These are phyloP conservation scores for Blastomyces silverae DNA, from an alignment of 2,329 filamentous ascomycete species.

Conservation along the genomic window DNA sequence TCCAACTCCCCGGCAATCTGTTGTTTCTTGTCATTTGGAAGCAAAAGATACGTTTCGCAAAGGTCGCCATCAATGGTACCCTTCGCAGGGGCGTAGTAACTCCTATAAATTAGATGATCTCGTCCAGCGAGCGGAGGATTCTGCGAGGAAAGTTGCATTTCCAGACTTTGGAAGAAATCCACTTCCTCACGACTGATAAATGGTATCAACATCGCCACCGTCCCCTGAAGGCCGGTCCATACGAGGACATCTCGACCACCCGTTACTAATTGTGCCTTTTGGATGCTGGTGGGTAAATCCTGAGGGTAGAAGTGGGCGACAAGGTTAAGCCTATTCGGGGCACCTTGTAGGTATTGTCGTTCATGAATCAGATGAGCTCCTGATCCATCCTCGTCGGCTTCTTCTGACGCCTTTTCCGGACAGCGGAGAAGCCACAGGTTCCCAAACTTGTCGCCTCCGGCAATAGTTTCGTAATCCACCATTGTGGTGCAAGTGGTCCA, in stretches of 20 bases:
- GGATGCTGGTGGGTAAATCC: slow-evolving; percentile 84
- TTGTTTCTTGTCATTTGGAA: slow-evolving; percentile 83
- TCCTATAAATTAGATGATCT: slow-evolving; percentile 90
- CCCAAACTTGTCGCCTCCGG: slow-evolving; percentile 95
- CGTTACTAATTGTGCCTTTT: slow-evolving; percentile 82
- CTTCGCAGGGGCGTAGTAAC: slow-evolving; percentile 95
- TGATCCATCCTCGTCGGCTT: slow-evolving; percentile 85
- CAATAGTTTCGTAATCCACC: slow-evolving; percentile 95
- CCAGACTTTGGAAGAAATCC: slow-evolving; percentile 94
- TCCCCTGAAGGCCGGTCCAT: slow-evolving; percentile 92
- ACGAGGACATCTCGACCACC: slow-evolving; percentile 86
- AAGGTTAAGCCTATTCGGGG: slow-evolving; percentile 73
- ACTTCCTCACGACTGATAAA: slow-evolving; percentile 89
- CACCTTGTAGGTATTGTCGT: slow-evolving; percentile 80
- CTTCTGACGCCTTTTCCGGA: slow-evolving; percentile 75
- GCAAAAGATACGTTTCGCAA: slow-evolving; percentile 79
- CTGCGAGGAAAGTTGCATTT: slow-evolving; percentile 77
- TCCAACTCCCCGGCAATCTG: slow-evolving; percentile 93
- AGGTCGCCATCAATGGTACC: slow-evolving; percentile 95
- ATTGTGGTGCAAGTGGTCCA: slow-evolving; percentile 90
- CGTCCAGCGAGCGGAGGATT: slow-evolving; percentile 83
- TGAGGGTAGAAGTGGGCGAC: slow-evolving; percentile 86
- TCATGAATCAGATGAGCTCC: slow-evolving; percentile 89
- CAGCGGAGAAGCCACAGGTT: slow-evolving; percentile 91
- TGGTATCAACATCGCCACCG: slow-evolving; percentile 85